A percentile compares a stretch with the other conserved stretches of the same genome.
Evolutionary conservation across 768 basidiomycete species (phyloP).

Genomic region (Rickenella mellea): DNA sequence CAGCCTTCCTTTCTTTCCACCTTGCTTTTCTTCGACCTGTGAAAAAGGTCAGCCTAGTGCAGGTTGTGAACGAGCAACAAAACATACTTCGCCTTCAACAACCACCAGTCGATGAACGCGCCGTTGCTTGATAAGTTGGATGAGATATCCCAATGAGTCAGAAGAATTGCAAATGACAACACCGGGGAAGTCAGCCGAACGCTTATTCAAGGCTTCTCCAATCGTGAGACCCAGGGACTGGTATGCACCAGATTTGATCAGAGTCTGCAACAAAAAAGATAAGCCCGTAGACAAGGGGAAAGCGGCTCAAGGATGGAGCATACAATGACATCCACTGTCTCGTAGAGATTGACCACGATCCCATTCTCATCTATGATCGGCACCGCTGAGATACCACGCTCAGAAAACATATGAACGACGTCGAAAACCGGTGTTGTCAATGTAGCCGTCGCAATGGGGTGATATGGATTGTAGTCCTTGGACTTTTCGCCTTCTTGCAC

Average conservation of each 20-base stretch:
- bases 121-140: constrained; percentile 87
- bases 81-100: constrained; percentile 77
- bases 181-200: constrained; percentile 91
- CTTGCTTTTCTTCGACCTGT: constrained; percentile 72
- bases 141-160: constrained; percentile 83
- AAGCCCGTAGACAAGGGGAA: constrained; percentile 2
- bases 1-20: constrained; percentile 75
- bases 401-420: constrained; percentile 97
- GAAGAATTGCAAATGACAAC: constrained; percentile 92
- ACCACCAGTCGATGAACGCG: constrained; percentile 93
- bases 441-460: constrained; percentile 88
- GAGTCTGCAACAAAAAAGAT: constrained; percentile 45
- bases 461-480: constrained; percentile 52
- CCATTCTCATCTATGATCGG: constrained; percentile 92
- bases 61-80: not conserved
- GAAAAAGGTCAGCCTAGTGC: not conserved
- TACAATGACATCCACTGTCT: constrained; percentile 98
- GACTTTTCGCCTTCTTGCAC: constrained; percentile 23
- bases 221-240: constrained; percentile 94
- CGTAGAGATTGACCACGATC: constrained; percentile 91
- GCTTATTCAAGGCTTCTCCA: constrained; percentile 82
- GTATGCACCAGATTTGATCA: constrained; percentile 90
- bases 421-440: constrained; percentile 91
- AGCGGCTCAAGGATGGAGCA: constrained; percentile 18
- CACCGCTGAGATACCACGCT: constrained; percentile 90